Conservation (phyloP, 768 basidiomycete genomes). For the Ephemerocybe angulata region DNA sequence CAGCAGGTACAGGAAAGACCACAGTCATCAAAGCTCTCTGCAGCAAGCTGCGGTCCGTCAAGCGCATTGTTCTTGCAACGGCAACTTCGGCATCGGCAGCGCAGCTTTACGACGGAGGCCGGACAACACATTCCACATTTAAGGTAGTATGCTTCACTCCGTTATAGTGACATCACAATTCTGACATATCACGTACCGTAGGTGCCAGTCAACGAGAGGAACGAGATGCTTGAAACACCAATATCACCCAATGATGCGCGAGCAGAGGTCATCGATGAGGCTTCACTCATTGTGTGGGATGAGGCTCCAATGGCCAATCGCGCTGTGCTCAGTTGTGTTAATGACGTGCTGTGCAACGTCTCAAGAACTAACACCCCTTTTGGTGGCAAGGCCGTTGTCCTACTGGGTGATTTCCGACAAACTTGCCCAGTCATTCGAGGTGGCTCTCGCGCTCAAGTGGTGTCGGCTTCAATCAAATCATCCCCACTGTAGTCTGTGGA, state of each 20-base stretch:
- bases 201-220: conserved; percentile 32
- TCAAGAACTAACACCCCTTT: conserved; percentile 28
- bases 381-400: conserved; percentile 33
- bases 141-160: conserved; percentile 22
- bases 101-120: conserved; percentile 33
- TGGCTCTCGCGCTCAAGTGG: conserved; percentile 24
- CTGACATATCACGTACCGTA: conserved; percentile 5
- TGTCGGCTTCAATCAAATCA: conserved; percentile 34
- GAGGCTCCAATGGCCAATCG: conserved; percentile 40
- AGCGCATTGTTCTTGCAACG: conserved; percentile 30
- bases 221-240: conserved; percentile 26
- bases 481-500: conserved; percentile 35
- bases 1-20: conserved; percentile 41
- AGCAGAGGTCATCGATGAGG: conserved; percentile 30
- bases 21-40: conserved; percentile 32
- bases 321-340: conserved; percentile 30
- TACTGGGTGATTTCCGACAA: conserved; percentile 39
- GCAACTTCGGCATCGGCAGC: conserved; percentile 40
- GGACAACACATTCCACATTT: conserved; percentile 37
- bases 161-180: not conserved
- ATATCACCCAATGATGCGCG: conserved; percentile 24
- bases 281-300: conserved; percentile 36
- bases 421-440: conserved; percentile 34
- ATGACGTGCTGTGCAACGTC: conserved; percentile 27
- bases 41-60: conserved; percentile 22